A percentile compares a stretch with the other conserved stretches of the same genome.
These are phyloP conservation scores for Euphorbia celastroides DNA, from an alignment of 441 rosid genomes.

Conservation along the genomic window DNA sequence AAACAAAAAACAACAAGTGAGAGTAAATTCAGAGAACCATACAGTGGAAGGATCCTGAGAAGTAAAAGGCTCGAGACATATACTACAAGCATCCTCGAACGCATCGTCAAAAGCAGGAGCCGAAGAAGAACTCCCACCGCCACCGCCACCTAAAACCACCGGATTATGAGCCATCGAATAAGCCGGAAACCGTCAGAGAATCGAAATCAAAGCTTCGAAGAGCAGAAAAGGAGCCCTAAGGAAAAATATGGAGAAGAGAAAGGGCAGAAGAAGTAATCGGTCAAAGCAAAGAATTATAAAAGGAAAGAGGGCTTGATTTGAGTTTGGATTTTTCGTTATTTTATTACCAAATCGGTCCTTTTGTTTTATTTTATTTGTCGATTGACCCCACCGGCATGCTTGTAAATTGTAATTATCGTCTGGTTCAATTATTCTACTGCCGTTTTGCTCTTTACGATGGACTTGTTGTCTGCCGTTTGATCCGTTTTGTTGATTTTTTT, in stretches of 20 bases:
- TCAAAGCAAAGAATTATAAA: slow-evolving; percentile 36
- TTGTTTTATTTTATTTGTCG: background rate
- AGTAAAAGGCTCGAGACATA: slow-evolving; percentile 80
- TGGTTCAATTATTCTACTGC: no score
- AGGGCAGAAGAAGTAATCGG: slow-evolving; percentile 20
- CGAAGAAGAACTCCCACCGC: slow-evolving; percentile 8
- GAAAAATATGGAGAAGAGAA: background rate
- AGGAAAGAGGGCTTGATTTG: slow-evolving; percentile 21
- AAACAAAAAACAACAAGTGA: background rate
- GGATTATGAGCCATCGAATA: slow-evolving; percentile 41
- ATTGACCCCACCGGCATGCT: no score
- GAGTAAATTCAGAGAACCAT: slow-evolving; percentile 12
- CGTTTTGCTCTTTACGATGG: background rate
- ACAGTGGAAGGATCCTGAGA: slow-evolving; percentile 66
- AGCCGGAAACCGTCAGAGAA: no score
- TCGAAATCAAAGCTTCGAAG: no score
- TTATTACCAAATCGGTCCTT: background rate
- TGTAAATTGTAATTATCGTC: no score
- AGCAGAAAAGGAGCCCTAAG: slow-evolving; percentile 28
- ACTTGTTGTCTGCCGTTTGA: slow-evolving; percentile 4
- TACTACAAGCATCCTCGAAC: slow-evolving; percentile 71
- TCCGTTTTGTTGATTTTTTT: background rate
- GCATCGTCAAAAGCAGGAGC: slow-evolving; percentile 30
- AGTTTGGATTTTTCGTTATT: background rate
- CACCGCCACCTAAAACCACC: slow-evolving; percentile 7